Base-by-base conservation (phyloP, 495 filamentous ascomycete genomes). In the Hyaloscypha variabilis region DNA sequence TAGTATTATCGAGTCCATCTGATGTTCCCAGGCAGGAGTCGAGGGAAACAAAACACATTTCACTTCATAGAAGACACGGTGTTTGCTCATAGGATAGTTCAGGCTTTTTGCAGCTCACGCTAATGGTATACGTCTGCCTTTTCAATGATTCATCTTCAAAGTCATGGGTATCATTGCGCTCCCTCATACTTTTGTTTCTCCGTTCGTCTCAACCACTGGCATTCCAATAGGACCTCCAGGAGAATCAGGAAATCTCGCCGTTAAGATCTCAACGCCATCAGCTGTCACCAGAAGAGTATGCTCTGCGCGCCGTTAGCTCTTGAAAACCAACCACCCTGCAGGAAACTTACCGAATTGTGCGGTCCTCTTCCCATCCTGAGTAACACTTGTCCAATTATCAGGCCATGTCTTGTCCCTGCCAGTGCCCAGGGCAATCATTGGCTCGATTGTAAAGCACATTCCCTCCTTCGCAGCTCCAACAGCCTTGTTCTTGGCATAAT, bases 251-350 rank as follows among this genome's bases (percentile, higher is more conserved):
- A 87, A 76, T 68, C 95, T 85, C 30, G 94, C 95, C 1, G 95
- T 99, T 71, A 99, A 77, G 46, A 98, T 83, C 79, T 99, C 95
- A 17, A 97, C 93, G 1, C 95, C 95, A 60, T 91, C 89, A 72
- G 95, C 94, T 0, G 95, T 99, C 2, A 98, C 94, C 2, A 99
- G 77, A 39, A 97, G 83, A 0, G 95, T 99, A 75, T 99, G 95
- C 73, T 99, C 93, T 90, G 64, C 24, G 21, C 1, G 19, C 23
- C n/a, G 51, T 71, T 51, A 71, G 69, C 50, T 5, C 24, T 19
- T 19, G n/a, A 51, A 60, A 26, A 6, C 42, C n/a, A n/a, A 8
- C 28, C 8, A n/a, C 24, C 1, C 10, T 63, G 10, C 5, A 52
- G 30, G 24, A 6, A 53, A 62, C 71, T 30, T 67, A 73, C 71